Evolutionary conservation across 805 yeast genomes (phyloP).

Genomic region (Saccharomycopsis schoenii): DNA sequence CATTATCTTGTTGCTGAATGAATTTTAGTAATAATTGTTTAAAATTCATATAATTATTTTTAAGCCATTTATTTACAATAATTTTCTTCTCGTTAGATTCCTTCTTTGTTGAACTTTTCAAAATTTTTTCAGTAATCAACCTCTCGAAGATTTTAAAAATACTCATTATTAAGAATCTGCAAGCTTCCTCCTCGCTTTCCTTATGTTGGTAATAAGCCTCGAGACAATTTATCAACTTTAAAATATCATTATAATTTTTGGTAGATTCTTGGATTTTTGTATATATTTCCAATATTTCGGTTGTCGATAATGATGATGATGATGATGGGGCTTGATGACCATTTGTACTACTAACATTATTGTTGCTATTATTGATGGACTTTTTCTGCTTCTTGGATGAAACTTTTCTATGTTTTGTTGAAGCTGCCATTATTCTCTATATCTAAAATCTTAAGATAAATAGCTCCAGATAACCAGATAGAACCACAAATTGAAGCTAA

Average conservation of each 20-base stretch:
- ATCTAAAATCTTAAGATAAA: no score
- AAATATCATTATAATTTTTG: constrained; percentile 46
- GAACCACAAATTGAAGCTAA: no score
- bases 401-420: neutral
- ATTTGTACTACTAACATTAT: neutral
- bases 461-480: no score
- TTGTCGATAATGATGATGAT: neutral
- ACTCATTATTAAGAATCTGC: constrained; percentile 33
- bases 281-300: constrained; percentile 21
- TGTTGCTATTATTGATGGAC: neutral
- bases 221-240: constrained; percentile 34
- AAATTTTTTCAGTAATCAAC: constrained; percentile 33
- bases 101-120: constrained; percentile 27
- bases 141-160: constrained; percentile 40
- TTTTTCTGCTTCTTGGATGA: neutral
- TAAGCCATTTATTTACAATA: constrained; percentile 53
- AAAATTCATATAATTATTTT: constrained; percentile 45
- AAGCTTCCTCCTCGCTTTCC: neutral
- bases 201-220: constrained; percentile 19
- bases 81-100: constrained; percentile 35
- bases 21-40: constrained; percentile 35
- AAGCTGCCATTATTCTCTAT: neutral
- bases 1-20: constrained; percentile 30
- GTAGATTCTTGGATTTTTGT: constrained; percentile 33
- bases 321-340: neutral